A percentile compares a stretch with the other conserved stretches of the same genome.
These are phyloP conservation scores for Leccinum subrobustum DNA, from an alignment of 1,284 basidiomycete species.

Conservation along the genomic window DNA sequence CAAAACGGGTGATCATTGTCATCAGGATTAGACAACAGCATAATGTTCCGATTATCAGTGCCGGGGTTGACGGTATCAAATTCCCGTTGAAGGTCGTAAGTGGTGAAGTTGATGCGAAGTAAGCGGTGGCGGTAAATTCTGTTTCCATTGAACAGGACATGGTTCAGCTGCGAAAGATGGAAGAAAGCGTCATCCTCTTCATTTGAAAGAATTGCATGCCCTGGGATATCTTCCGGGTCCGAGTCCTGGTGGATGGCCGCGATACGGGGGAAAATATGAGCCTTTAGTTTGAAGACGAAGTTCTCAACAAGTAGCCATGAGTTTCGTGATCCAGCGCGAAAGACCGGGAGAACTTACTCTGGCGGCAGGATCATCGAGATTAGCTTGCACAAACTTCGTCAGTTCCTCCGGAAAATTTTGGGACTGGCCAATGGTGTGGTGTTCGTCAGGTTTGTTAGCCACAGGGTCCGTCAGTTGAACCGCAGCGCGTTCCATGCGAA, in stretches of 20 bases:
- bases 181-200: too few species aligned
- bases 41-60: too few species aligned
- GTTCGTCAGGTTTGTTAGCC: slow-evolving; percentile 1
- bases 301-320: not conserved
- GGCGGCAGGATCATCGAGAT: not conserved
- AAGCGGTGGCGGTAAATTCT: too few species aligned
- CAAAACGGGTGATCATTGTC: too few species aligned
- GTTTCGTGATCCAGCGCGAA: not conserved
- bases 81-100: too few species aligned
- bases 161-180: too few species aligned
- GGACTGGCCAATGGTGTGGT: slow-evolving; percentile 17
- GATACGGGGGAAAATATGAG: not conserved
- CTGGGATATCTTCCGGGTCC: too few species aligned
- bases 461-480: not conserved
- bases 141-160: too few species aligned
- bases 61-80: too few species aligned
- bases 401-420: slow-evolving; percentile 17
- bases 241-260: not conserved
- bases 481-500: not conserved
- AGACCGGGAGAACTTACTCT: not conserved
- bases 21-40: too few species aligned
- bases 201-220: too few species aligned
- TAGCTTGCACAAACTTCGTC: slow-evolving; percentile 9
- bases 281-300: not conserved
- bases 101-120: too few species aligned